Evolutionary conservation across 352 stramenopile species (phyloP), one percentile per base, ranked within the genome.

Genomic region (Pythium guiyangense): DNA sequence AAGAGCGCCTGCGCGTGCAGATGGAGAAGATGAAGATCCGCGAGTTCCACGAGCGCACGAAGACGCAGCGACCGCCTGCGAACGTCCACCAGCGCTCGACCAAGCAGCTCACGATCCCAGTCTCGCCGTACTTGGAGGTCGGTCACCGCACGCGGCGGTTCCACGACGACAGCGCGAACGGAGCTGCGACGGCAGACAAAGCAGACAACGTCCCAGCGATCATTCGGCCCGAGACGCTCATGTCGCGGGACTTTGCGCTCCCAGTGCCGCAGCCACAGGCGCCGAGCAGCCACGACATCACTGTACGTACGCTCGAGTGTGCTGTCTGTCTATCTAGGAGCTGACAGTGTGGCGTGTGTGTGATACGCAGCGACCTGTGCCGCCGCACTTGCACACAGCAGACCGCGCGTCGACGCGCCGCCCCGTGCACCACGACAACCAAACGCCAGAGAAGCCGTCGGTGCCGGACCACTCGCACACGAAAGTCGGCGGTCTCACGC

Each of bases 81-180:
- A 90, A 90, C 52, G 79, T 92, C 9, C 79, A 88, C 50, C 78
- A 90, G 66, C 73, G 83, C 26, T 90, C 79, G 11, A 90, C 74
- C 4, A 90, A 90, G 63, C 79, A 90, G 63, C 77, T 92, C 29
- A 92, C 83, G 47, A 77, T 92, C 22, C 83, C 83, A 11, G 67
- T 87, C 53, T 88, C 83, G 14, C 83, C 83, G 26, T 73, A 79
- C 48, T 70, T 92, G 34, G 57, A 77, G 26, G 77, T 88, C 14
- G 76, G 75, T n/a, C 75, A 71, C 27, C 83, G 83, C 8, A 67
- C 70, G 34, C 71, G 82, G 31, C 72, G 73, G 29, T 57, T 69
- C 26, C 60, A 74, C 43, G 56, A 62, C 39, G 56, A 52, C 17
- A 43, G 44, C 26, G 17, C 29, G 6, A 37, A 20, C 4, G 39